phyloP scores from a whole-genome alignment of 495 filamentous ascomycete species.

The Podospora australis region DNA sequence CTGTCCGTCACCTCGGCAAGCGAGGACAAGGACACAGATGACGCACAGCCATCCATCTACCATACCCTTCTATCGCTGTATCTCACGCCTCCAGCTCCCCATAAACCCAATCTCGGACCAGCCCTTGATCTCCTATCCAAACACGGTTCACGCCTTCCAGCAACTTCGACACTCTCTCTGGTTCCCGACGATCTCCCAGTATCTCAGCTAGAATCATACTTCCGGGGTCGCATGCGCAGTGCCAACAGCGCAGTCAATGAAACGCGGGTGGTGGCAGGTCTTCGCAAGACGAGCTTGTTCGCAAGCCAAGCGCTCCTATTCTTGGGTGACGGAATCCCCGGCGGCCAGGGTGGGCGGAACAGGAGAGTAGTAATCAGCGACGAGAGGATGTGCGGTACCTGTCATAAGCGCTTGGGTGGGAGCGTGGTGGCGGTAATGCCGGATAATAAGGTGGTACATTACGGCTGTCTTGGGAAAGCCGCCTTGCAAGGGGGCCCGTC shows the following conservation, averaged over 20 bases:
- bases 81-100: conserved; percentile 69
- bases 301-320: conserved; percentile 63
- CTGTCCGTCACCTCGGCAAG: conserved; percentile 24
- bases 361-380: conserved; percentile 73
- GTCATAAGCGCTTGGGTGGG: conserved; percentile 84
- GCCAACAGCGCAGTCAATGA: conserved; percentile 76
- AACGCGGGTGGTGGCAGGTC: conserved; percentile 62
- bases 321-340: conserved; percentile 55
- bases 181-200: conserved; percentile 78
- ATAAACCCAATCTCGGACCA: conserved; percentile 66
- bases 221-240: conserved; percentile 82
- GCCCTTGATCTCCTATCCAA: conserved; percentile 82
- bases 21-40: conserved; percentile 44
- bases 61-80: conserved; percentile 87
- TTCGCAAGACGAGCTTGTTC: conserved; percentile 68
- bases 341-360: conserved; percentile 54
- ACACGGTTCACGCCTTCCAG: conserved; percentile 86
- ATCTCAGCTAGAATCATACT: conserved; percentile 79
- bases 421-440: conserved; percentile 65
- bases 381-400: conserved; percentile 83
- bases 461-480: conserved; percentile 62
- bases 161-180: conserved; percentile 71
- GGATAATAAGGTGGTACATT: conserved; percentile 67
- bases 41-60: conserved; percentile 69
- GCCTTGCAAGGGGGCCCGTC: conserved; percentile 18